phyloP scores from a whole-genome alignment of 306 rosid genomes.

The Abrus precatorius region DNA sequence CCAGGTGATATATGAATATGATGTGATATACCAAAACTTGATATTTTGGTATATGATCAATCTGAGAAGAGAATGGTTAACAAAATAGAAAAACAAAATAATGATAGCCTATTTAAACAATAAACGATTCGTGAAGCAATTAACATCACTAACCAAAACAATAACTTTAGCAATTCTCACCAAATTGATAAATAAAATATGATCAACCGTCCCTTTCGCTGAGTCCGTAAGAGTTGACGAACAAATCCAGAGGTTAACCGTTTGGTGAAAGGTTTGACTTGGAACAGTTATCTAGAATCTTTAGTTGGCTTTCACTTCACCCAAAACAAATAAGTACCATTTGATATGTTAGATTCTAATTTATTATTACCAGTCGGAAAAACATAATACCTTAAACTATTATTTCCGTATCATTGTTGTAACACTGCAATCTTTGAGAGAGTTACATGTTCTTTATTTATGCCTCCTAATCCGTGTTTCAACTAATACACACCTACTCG shows the following conservation, averaged over 20 bases:
- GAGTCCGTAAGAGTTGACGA: conserved; percentile 44
- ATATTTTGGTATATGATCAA: background rate
- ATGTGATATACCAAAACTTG: background rate
- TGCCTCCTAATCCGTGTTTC: conserved; percentile 9
- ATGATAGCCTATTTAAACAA: background rate
- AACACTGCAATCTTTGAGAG: conserved; percentile 8
- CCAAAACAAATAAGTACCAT: conserved; percentile 36
- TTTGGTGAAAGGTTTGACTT: conserved; percentile 53
- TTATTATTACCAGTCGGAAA: background rate
- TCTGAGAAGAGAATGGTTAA: background rate
- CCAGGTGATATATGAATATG: background rate
- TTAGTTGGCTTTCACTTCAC: conserved; percentile 51
- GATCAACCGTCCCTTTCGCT: conserved; percentile 26
- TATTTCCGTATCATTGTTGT: background rate
- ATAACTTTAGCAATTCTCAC: conserved; percentile 3
- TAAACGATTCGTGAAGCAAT: background rate
- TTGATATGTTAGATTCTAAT: conserved; percentile 24
- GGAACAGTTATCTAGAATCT: conserved; percentile 46
- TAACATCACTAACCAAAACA: background rate
- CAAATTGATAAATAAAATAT: conserved; percentile 37
- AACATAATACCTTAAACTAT: background rate
- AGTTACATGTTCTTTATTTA: conserved; percentile 2
- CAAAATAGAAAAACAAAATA: background rate
- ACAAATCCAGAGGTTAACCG: conserved; percentile 13
- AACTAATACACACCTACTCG: background rate